These are phyloP conservation scores for Simplicillium aogashimaense DNA, from an alignment of 2,329 filamentous ascomycete genomes.

Conservation along the genomic window DNA sequence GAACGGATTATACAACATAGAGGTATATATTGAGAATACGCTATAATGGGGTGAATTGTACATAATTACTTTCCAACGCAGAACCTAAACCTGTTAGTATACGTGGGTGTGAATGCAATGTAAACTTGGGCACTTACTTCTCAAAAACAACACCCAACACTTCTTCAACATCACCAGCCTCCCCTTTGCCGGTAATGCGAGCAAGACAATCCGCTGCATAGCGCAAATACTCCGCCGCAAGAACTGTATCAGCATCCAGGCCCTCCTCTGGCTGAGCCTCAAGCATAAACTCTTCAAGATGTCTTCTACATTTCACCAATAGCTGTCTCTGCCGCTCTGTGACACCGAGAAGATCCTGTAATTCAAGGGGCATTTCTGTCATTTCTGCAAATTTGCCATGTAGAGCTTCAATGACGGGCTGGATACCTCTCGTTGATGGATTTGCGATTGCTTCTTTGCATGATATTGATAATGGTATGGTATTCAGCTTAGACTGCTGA, in stretches of 20 bases:
- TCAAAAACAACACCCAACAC: constrained; percentile 95
- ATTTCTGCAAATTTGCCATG: constrained; percentile 58
- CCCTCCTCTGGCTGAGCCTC: constrained; percentile 35
- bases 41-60: not conserved
- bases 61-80: constrained; percentile 43
- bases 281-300: constrained; percentile 64
- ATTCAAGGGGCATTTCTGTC: constrained; percentile 60
- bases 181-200: constrained; percentile 77
- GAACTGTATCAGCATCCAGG: constrained; percentile 67
- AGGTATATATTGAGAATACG: too few relatives aligned
- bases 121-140: constrained; percentile 52
- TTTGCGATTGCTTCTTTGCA: constrained; percentile 49
- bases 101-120: not conserved
- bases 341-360: constrained; percentile 79
- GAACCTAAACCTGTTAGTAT: constrained; percentile 27
- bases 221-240: constrained; percentile 82
- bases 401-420: constrained; percentile 57
- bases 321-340: constrained; percentile 83
- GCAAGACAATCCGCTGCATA: constrained; percentile 72
- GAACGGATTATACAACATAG: too few relatives aligned
- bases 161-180: constrained; percentile 85
- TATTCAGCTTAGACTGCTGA: constrained; percentile 15
- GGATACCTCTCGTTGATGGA: constrained; percentile 54
- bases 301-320: constrained; percentile 59
- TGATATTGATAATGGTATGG: constrained; percentile 47